These are phyloP conservation scores for Vigna hirtella DNA, from an alignment of 306 rosid genomes.

Conservation along the genomic window DNA sequence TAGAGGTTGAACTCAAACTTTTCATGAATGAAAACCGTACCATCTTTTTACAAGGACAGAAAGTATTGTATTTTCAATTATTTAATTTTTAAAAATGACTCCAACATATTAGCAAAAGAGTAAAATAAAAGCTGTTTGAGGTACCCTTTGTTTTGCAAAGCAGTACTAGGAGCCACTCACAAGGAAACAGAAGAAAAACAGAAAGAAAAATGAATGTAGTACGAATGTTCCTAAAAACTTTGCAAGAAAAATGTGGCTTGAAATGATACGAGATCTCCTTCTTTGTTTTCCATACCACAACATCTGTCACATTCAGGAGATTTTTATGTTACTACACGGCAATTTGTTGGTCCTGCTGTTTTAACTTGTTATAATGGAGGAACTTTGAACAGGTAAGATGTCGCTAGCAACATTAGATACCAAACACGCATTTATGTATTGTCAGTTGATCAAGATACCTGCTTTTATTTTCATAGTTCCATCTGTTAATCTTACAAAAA, in stretches of 20 bases:
- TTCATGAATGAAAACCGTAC: too few species aligned
- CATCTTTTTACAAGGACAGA: too few species aligned
- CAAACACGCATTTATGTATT: slow-evolving; percentile 24
- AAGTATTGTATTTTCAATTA: neutral
- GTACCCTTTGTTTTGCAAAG: slow-evolving; percentile 24
- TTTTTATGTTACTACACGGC: slow-evolving; percentile 10
- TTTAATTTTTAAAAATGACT: neutral
- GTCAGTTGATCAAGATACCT: slow-evolving; percentile 5
- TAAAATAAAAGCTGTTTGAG: neutral
- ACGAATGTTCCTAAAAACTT: slow-evolving; percentile 2
- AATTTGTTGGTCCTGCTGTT: slow-evolving; percentile 13
- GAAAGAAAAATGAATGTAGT: neutral
- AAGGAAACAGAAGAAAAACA: neutral
- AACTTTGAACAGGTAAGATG: slow-evolving; percentile 32
- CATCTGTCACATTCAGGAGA: neutral
- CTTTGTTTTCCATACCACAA: neutral
- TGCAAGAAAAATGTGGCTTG: slow-evolving; percentile 7
- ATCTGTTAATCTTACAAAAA: neutral
- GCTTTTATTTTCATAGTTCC: neutral
- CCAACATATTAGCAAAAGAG: neutral
- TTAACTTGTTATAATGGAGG: slow-evolving; percentile 15
- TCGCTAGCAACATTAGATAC: slow-evolving; percentile 27
- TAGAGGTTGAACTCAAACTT: too few species aligned
- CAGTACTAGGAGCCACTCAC: neutral
- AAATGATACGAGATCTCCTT: neutral